Percentiles rank a stretch among this genome's conserved stretches.
These are phyloP conservation scores for Sapria himalayana DNA, from an alignment of 345 rosid genomes.

Conservation along the genomic window DNA sequence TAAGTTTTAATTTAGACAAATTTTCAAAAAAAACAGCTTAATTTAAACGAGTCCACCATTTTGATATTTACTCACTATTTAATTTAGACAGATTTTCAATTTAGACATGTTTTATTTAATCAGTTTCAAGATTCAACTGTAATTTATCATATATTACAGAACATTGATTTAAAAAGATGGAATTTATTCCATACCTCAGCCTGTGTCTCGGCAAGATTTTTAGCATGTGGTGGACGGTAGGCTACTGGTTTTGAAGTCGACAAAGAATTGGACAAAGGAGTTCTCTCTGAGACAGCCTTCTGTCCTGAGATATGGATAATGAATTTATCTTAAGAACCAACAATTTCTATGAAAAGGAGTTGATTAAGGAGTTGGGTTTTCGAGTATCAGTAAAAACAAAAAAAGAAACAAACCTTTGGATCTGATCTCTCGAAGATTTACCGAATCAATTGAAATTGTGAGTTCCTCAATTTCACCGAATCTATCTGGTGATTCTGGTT, in stretches of 20 bases:
- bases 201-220: conserved; percentile 48
- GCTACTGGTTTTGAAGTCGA: conserved; percentile 61
- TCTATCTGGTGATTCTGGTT: conserved; percentile 53
- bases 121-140: neutral
- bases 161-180: neutral
- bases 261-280: conserved; percentile 18
- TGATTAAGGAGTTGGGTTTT: conserved; percentile 2
- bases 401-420: conserved; percentile 28
- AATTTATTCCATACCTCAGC: conserved; percentile 39
- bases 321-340: conserved; percentile 6
- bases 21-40: neutral
- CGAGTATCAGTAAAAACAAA: neutral
- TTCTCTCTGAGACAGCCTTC: conserved; percentile 33
- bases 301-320: conserved; percentile 21
- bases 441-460: conserved; percentile 32
- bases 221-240: conserved; percentile 88
- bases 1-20: no score
- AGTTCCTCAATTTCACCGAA: conserved; percentile 60
- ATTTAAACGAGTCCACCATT: neutral
- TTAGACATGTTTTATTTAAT: neutral
- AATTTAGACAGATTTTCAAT: neutral
- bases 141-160: neutral
- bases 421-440: conserved; percentile 42
- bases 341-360: neutral
- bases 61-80: neutral